Conservation (phyloP, 2,329 filamentous ascomycete genomes). For the Tympanopsis confertula region DNA sequence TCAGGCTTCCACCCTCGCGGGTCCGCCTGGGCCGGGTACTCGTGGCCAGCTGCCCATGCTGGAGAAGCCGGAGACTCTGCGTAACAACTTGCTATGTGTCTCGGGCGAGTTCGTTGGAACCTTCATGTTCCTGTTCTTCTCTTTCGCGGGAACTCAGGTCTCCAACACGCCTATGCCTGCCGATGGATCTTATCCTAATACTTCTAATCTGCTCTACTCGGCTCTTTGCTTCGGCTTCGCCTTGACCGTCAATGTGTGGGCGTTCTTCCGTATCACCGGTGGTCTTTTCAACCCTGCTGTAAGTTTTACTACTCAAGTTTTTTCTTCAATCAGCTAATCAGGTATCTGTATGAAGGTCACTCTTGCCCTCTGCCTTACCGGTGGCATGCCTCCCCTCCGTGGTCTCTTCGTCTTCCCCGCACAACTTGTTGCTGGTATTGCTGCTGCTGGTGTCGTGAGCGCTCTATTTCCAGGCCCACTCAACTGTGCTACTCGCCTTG, state of each 20-base stretch:
- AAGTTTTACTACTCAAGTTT: background rate
- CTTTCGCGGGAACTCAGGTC: constrained; percentile 21
- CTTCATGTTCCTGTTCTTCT: constrained; percentile 36
- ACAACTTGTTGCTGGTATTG: constrained; percentile 47
- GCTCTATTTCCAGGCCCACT: constrained; percentile 45
- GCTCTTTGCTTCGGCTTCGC: constrained; percentile 35
- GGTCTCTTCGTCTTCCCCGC: constrained; percentile 37
- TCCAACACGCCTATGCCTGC: constrained; percentile 23
- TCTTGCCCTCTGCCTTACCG: constrained; percentile 44
- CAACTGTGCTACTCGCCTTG: constrained; percentile 42
- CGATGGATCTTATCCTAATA: constrained; percentile 11
- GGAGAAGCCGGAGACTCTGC: background rate
- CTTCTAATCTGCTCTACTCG: constrained; percentile 30
- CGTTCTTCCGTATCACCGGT: constrained; percentile 41
- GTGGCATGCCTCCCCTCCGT: constrained; percentile 39
- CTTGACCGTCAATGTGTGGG: constrained; percentile 40
- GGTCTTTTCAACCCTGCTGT: constrained; percentile 39
- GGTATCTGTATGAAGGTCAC: constrained; percentile 27
- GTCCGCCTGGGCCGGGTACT: too few relatives aligned
- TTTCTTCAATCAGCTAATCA: background rate
- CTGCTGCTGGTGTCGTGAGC: constrained; percentile 42
- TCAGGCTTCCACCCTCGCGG: too few relatives aligned
- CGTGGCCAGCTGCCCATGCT: background rate
- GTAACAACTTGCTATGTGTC: constrained; percentile 25
- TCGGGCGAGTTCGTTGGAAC: constrained; percentile 39